Conservation (phyloP, 371 early-diverging fungal species). For the Blakeslea trispora region DNA sequence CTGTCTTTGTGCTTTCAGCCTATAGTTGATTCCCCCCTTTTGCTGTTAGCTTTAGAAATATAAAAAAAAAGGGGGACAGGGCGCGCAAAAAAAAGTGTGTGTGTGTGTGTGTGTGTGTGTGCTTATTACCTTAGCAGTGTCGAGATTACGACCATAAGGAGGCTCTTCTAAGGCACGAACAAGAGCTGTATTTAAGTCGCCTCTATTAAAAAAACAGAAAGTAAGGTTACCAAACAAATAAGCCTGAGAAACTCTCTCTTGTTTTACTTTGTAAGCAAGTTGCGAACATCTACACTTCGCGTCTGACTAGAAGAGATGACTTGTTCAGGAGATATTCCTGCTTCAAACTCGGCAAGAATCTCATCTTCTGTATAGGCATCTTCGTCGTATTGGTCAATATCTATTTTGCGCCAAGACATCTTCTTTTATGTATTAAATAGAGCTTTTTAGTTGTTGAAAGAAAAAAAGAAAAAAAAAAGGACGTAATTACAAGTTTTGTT, state of each 20-base stretch:
- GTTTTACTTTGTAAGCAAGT: constrained; percentile 46
- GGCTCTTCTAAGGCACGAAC: constrained; percentile 74
- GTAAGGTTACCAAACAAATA: neutral
- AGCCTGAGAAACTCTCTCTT: neutral
- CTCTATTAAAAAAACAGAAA: constrained; percentile 40
- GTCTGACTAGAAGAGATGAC: constrained; percentile 56
- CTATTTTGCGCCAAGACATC: constrained; percentile 71
- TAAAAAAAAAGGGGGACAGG: neutral
- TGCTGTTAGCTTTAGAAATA: neutral
- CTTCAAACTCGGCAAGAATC: constrained; percentile 44
- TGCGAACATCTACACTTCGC: constrained; percentile 66
- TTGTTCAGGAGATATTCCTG: constrained; percentile 51
- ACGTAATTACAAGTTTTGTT: too few relatives aligned
- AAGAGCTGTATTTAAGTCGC: constrained; percentile 70
- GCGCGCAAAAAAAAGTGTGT: too few relatives aligned
- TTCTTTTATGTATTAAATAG: too few relatives aligned
- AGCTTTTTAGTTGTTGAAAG: too few relatives aligned
- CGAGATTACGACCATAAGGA: constrained; percentile 77
- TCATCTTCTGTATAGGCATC: constrained; percentile 73
- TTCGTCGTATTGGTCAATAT: constrained; percentile 84
- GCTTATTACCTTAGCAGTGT: constrained; percentile 67
- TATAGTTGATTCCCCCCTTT: constrained; percentile 26
- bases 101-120: too few relatives aligned
- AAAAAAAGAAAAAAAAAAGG: too few relatives aligned
- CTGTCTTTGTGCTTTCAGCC: constrained; percentile 72